Evolutionary conservation across 2,329 filamentous ascomycete species (phyloP).

Genomic region (Fusarium sp.): DNA sequence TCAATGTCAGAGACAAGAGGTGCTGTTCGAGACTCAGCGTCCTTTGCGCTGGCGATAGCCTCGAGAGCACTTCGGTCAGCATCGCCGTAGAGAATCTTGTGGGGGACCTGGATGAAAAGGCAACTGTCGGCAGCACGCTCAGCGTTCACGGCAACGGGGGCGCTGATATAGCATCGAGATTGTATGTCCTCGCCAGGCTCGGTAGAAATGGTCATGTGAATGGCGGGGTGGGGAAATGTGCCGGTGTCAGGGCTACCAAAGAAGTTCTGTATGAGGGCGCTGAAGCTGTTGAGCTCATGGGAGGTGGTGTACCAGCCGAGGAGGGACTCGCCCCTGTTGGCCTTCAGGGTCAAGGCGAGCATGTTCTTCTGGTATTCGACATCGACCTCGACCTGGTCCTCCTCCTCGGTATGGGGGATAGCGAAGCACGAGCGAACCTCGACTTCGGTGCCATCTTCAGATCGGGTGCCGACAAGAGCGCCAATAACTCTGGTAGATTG

Average conservation of each 20-base stretch:
- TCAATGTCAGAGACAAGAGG: constrained; percentile 88
- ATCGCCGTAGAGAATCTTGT: constrained; percentile 90
- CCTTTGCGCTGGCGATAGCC: constrained; percentile 82
- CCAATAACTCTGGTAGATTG: constrained; percentile 97
- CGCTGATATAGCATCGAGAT: constrained; percentile 92
- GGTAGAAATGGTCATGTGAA: constrained; percentile 94
- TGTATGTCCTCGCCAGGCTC: constrained; percentile 88
- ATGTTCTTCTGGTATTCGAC: constrained; percentile 99
- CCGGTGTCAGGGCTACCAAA: constrained; percentile 96
- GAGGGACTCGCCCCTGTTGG: constrained; percentile 90
- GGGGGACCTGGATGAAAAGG: constrained; percentile 95
- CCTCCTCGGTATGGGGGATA: constrained; percentile 97
- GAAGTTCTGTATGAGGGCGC: constrained; percentile 97
- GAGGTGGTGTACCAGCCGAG: constrained; percentile 99
- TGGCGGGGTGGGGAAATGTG: constrained; percentile 95
- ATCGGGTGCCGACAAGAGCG: constrained; percentile 89
- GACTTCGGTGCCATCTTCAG: constrained; percentile 95
- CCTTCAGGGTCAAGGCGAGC: constrained; percentile 92
- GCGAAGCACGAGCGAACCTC: constrained; percentile 97
- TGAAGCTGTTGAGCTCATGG: constrained; percentile 97
- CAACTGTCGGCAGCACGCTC: constrained; percentile 96
- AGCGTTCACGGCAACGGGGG: constrained; percentile 91
- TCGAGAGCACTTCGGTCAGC: constrained; percentile 74
- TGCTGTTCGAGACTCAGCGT: constrained; percentile 76
- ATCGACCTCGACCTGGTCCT: constrained; percentile 98